phyloP scores from a whole-genome alignment of 202 grass and related monocot species.

The Sporobolus alterniflorus region DNA sequence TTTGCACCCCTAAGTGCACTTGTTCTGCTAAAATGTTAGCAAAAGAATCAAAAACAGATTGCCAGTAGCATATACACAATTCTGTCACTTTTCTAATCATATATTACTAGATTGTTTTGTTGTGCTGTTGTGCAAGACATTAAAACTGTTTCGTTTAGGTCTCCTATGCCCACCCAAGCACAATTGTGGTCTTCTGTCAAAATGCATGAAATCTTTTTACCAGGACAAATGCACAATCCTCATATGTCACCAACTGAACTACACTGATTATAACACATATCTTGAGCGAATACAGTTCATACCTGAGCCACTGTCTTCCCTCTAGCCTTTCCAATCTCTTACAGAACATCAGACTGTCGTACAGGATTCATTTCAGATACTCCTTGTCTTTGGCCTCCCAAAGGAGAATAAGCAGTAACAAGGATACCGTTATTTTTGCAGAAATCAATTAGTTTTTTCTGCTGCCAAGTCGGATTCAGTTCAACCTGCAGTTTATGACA shows the following conservation, averaged over 20 bases:
- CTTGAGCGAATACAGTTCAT: not conserved
- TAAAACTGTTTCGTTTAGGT: not conserved
- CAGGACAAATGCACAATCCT: not conserved
- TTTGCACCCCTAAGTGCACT: too few species aligned
- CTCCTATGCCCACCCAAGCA: not conserved
- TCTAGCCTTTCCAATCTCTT: conserved; percentile 49
- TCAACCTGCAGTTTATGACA: conserved; percentile 51
- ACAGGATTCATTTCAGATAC: conserved; percentile 35
- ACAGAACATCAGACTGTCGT: conserved; percentile 45
- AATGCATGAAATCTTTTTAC: not conserved
- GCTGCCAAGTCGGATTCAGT: conserved; percentile 67
- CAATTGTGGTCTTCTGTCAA: not conserved
- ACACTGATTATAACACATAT: not conserved
- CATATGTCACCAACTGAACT: not conserved
- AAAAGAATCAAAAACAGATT: not conserved
- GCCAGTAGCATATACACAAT: not conserved
- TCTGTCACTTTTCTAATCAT: not conserved
- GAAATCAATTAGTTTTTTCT: conserved; percentile 56
- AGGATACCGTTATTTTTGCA: conserved; percentile 47
- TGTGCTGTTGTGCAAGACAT: not conserved
- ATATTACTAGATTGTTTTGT: not conserved
- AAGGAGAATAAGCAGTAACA: conserved; percentile 59
- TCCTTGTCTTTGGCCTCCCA: conserved; percentile 49
- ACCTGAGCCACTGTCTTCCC: conserved; percentile 68
- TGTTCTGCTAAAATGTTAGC: not conserved